Evolutionary conservation across 345 rosid species (phyloP).

Genomic region (Linum lewisii): DNA sequence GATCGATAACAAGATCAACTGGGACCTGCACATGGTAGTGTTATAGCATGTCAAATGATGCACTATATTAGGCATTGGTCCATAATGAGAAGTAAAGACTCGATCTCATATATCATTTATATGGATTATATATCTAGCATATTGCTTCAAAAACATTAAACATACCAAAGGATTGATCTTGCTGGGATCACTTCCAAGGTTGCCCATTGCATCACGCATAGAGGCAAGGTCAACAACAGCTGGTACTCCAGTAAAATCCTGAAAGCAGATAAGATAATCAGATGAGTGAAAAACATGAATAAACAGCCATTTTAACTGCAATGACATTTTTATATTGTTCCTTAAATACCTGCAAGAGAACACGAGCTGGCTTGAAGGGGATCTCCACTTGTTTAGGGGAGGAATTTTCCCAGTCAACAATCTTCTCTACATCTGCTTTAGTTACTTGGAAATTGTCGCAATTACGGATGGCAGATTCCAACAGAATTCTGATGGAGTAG

Average conservation of each 20-base stretch:
- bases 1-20: constrained; percentile 94
- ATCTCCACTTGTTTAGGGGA: constrained; percentile 96
- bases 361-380: constrained; percentile 98
- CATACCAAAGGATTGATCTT: constrained; percentile 88
- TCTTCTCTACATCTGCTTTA: constrained; percentile 88
- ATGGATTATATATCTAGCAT: neutral
- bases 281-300: constrained; percentile 10
- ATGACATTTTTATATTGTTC: neutral
- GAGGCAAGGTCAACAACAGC: constrained; percentile 98
- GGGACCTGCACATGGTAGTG: constrained; percentile 49
- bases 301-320: neutral
- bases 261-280: constrained; percentile 15
- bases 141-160: neutral
- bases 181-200: constrained; percentile 74
- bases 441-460: constrained; percentile 97
- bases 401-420: constrained; percentile 83
- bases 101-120: neutral
- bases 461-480: constrained; percentile 92
- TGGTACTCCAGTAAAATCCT: constrained; percentile 99
- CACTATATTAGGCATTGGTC: neutral
- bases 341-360: constrained; percentile 67
- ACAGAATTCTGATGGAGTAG: constrained; percentile 83
- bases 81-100: neutral
- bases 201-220: constrained; percentile 99
- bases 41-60: neutral